Evolutionary conservation across 306 rosid species (phyloP).

Genomic region (Sechiopsis laciniata): DNA sequence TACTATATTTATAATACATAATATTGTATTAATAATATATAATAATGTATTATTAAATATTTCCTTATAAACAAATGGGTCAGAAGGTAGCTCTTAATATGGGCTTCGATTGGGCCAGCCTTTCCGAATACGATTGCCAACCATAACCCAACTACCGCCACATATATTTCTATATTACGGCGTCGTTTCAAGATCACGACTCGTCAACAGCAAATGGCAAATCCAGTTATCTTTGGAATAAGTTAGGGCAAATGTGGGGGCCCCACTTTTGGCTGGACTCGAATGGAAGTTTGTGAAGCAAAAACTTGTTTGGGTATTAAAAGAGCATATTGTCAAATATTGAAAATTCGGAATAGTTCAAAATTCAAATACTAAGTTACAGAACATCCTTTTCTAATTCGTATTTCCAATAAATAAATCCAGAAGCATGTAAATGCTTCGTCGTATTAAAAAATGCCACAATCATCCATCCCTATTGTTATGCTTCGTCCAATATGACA

Average conservation of each 20-base stretch:
- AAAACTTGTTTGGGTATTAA: neutral
- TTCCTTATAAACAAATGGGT: too few species aligned
- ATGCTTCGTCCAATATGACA: too few species aligned
- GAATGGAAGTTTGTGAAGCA: neutral
- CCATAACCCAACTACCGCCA: neutral
- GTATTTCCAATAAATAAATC: neutral
- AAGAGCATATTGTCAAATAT: neutral
- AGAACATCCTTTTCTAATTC: neutral
- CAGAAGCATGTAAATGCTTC: neutral
- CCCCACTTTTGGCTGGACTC: neutral
- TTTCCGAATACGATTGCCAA: neutral
- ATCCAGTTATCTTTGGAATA: neutral
- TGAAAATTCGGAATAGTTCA: slow-evolving; percentile 10
- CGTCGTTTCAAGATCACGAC: neutral
- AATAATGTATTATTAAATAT: too few species aligned
- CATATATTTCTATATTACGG: neutral
- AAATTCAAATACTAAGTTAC: slow-evolving; percentile 14
- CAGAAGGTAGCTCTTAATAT: too few species aligned
- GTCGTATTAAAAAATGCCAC: neutral
- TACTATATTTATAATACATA: too few species aligned
- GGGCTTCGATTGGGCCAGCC: neutral
- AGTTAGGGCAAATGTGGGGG: neutral
- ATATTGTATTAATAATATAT: too few species aligned
- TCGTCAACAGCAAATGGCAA: neutral
- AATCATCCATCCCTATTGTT: too few species aligned